phyloP scores from a whole-genome alignment of 495 filamentous ascomycete species.

The Amphirosellinia nigrospora region DNA sequence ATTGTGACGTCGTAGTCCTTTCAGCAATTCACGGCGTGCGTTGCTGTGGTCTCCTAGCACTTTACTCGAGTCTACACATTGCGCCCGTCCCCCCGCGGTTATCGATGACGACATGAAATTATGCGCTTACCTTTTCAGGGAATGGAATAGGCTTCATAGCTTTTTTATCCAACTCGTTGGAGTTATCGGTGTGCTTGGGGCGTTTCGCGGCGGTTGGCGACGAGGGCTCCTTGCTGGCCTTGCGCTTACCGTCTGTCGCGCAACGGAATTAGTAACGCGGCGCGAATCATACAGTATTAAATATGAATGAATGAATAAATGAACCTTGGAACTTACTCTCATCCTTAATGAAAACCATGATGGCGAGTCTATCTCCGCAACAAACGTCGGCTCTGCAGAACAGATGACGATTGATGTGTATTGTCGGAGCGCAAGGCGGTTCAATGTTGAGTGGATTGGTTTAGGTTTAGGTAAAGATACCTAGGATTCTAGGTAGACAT shows the following conservation, averaged over 20 bases:
- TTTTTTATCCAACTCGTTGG: conserved; percentile 60
- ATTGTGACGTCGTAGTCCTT: not conserved
- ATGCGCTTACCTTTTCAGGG: conserved; percentile 72
- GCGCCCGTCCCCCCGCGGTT: not conserved
- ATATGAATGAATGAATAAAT: not conserved
- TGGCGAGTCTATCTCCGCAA: conserved; percentile 13
- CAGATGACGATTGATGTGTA: conserved; percentile 9
- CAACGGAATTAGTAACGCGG: conserved; percentile 21
- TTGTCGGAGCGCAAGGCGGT: conserved; percentile 6
- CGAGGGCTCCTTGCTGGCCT: conserved; percentile 73
- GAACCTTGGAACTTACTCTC: conserved; percentile 59
- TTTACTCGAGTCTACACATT: not conserved
- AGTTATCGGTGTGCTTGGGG: conserved; percentile 63
- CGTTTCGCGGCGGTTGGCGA: conserved; percentile 69
- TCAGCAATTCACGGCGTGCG: not conserved
- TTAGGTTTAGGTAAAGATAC: not conserved
- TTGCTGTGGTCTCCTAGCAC: not conserved
- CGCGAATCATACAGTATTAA: not conserved
- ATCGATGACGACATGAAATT: not conserved
- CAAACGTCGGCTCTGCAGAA: conserved; percentile 17
- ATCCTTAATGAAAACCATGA: conserved; percentile 49
- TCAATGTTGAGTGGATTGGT: not conserved
- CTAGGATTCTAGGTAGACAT: too few relatives aligned
- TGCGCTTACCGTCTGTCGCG: conserved; percentile 70
- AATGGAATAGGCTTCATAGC: conserved; percentile 70